Evolutionary conservation across 805 yeast species (phyloP).

Genomic region (Myxozyma nipponensis): DNA sequence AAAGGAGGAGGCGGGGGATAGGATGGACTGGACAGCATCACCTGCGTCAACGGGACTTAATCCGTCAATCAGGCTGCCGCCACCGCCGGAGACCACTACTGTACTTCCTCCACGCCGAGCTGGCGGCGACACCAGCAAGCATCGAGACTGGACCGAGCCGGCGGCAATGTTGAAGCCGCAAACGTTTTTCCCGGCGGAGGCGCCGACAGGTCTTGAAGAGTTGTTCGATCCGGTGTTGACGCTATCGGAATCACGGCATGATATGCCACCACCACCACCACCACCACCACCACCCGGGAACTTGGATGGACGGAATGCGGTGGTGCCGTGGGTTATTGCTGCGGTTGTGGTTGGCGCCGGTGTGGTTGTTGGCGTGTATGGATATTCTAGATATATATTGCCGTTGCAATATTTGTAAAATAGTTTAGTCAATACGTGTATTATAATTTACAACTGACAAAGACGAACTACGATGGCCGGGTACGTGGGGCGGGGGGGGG

Average conservation of each 20-base stretch:
- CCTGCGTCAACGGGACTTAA: not conserved
- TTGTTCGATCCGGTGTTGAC: conserved; percentile 18
- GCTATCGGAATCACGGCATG: conserved; percentile 5
- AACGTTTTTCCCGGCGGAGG: conserved; percentile 19
- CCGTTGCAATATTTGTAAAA: not conserved
- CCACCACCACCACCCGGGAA: no score
- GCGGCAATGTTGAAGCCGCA: conserved; percentile 13
- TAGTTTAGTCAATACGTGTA: not conserved
- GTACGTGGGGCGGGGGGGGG: no score
- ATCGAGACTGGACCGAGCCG: not conserved
- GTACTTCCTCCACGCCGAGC: not conserved
- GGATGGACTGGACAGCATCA: not conserved
- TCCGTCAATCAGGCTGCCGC: not conserved
- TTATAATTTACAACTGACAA: no score
- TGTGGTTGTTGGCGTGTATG: not conserved
- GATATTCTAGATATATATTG: not conserved
- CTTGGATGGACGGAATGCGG: not conserved
- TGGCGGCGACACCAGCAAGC: not conserved
- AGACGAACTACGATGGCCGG: no score
- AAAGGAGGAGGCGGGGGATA: not conserved
- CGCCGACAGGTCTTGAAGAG: conserved; percentile 24
- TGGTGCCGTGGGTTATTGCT: not conserved
- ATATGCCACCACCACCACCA: no score
- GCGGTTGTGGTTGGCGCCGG: not conserved
- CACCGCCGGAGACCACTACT: not conserved